Evolutionary conservation across 192 early-diverging fungal species (phyloP), one percentile per base, ranked within the genome.

Genomic region (Gryganskiella cystojenkinii): DNA sequence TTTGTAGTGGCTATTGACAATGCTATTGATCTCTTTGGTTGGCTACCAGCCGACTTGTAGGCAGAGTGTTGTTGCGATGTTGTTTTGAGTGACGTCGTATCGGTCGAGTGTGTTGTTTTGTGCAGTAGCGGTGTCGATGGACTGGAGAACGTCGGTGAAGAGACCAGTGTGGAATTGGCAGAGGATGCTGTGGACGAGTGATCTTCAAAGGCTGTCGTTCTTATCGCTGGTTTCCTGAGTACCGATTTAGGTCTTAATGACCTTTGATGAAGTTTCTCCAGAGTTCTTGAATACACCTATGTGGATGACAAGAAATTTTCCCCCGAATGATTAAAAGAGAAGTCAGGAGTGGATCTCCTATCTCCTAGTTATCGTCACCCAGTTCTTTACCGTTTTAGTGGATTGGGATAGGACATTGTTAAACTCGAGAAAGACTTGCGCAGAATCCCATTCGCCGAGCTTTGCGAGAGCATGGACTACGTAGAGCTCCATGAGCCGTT

Each of bases 361-460:
- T n/a, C n/a, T n/a, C n/a, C n/a, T n/a, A n/a, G n/a, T n/a, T n/a
- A n/a, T n/a, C n/a, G n/a, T n/a, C n/a, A n/a, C n/a, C n/a, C n/a
- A n/a, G n/a, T n/a, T n/a, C n/a, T n/a, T 52, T 54, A 72, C 61
- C 43, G 45, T 53, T 10, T 72, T 72, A 27, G 52, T 44, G 22
- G 35, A 33, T 3, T 43, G 31, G 45, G 61, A 22, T 40, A 72
- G 54, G 17, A 61, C 43, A n/a, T 15, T 44, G 43, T 72, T 72
- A 34, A 64, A 28, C 17, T 20, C 17, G 30, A 72, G 52, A 33
- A 72, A 72, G 17, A 20, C 25, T 52, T 34, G 45, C 9, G 70
- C 70, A 35, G 24, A 46, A 42, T 57, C 54, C 70, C 70, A 72
- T 15, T 72, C 70, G 24, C 55, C 63, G 3, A 72, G 28, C 24